Base-by-base conservation (phyloP, 495 filamentous ascomycete species). In the Baudoinia panamericana region DNA sequence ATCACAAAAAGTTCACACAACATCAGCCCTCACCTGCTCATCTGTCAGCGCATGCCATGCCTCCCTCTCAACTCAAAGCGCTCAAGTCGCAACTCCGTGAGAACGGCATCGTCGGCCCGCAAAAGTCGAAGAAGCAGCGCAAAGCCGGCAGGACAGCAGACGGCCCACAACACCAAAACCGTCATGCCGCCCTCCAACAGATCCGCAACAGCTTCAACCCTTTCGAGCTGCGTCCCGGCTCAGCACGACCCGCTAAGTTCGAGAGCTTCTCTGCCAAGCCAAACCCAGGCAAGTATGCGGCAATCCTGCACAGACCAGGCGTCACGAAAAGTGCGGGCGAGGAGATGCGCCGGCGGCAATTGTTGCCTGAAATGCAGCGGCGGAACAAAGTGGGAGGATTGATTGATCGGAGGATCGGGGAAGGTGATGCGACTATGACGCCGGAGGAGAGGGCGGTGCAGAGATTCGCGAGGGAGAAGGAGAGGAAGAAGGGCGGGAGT, bases 121-220 rank as follows among this genome's bases (percentile, higher is more conserved):
- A 87, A 54, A 73, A 92, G 54, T 90, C 84, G 15, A 94, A 94
- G 56, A 93, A 93, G 61, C 74, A 93, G 53, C 82, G 78, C 56
- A 81, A 78, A 52, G 71, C 80, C 58, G 75, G 17, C 76, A 58
- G 71, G 78, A 56, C 68, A 73, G 56, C 72, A 72, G 27, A 68
- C 67, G 32, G 65, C 35, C 65, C 33, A 65, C 72, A 80, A 48
- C 68, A 74, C 36, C 71, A 80, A n/a, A 72, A 83, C 59, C 71
- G 78, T 39, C 72, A 76, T 50, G 73, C 72, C 30, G 82, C 81
- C 11, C 66, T 97, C 37, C 71, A 82, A 52, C 71, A 71, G 35
- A 94, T 96, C 55, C 80, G 90, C 48, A 86, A 95, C 43, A 74
- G 84, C 49, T 95, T 95, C 73, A 96, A 95, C 61, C 90, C 90